Evolutionary conservation across 352 stramenopile species (phyloP).

Genomic region (Globisporangium paroecandrum): DNA sequence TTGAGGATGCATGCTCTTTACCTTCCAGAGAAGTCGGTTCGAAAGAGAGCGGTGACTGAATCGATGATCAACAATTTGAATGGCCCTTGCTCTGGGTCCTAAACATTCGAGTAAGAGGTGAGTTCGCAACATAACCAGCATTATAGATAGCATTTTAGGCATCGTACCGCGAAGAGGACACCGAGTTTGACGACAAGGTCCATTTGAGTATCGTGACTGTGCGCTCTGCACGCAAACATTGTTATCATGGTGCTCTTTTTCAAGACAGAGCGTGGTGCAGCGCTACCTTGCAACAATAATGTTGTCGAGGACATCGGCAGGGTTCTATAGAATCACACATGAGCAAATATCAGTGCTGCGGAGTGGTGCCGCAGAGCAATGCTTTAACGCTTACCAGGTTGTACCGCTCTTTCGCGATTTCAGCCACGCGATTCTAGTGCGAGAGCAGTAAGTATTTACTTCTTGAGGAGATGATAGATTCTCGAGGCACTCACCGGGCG

Average conservation of each 20-base stretch:
- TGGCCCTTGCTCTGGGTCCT: slow-evolving; percentile 67
- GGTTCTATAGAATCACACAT: slow-evolving; percentile 38
- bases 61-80: slow-evolving; percentile 89
- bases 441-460: slow-evolving; percentile 5
- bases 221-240: slow-evolving; percentile 40
- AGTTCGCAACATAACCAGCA: neutral
- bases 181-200: slow-evolving; percentile 79
- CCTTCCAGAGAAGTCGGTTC: slow-evolving; percentile 85
- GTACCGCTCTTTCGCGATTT: slow-evolving; percentile 84
- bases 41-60: slow-evolving; percentile 89
- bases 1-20: slow-evolving; percentile 10
- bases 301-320: slow-evolving; percentile 91
- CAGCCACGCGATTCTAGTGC: slow-evolving; percentile 63
- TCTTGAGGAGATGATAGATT: neutral
- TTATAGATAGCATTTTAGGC: neutral
- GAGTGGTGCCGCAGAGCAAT: neutral
- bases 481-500: slow-evolving; percentile 48
- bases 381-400: slow-evolving; percentile 40
- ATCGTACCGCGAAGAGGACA: slow-evolving; percentile 65
- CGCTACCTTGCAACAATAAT: slow-evolving; percentile 86
- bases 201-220: slow-evolving; percentile 88
- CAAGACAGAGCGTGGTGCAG: neutral
- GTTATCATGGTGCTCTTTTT: neutral
- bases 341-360: neutral
- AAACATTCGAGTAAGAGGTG: neutral